Conservation (phyloP, 257 asterid genomes). For the Nicotiana knightiana region DNA sequence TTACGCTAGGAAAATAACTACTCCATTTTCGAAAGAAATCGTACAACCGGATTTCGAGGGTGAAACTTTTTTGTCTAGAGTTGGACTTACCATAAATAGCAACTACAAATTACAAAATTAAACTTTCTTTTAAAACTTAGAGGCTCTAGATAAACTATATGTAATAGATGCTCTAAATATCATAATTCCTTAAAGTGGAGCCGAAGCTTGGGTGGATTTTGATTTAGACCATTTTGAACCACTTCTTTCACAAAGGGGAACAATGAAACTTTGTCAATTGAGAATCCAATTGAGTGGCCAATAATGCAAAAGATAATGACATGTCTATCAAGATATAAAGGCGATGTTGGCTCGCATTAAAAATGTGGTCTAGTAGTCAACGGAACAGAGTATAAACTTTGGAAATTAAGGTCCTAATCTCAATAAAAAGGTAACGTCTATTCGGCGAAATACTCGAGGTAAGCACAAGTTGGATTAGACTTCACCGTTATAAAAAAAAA, state of each 20-base stretch:
- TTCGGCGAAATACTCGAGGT: neutral
- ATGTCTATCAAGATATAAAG: neutral
- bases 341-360: neutral
- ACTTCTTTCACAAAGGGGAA: neutral
- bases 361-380: neutral
- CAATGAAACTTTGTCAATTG: neutral
- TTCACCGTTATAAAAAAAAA: neutral
- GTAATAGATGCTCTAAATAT: neutral
- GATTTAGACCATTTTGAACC: too few relatives aligned
- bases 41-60: too few relatives aligned
- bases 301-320: neutral
- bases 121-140: neutral
- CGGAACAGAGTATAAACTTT: rapidly evolving
- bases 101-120: neutral
- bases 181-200: neutral
- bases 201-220: neutral
- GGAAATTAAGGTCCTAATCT: rapidly evolving
- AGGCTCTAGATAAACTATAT: neutral
- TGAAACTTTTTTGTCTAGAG: too few relatives aligned
- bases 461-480: neutral
- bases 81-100: neutral
- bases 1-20: too few relatives aligned
- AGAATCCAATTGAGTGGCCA: neutral
- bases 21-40: too few relatives aligned
- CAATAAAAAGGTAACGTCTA: neutral